Evolutionary conservation across 768 basidiomycete species (phyloP).

Genomic region (Epithele typhae): DNA sequence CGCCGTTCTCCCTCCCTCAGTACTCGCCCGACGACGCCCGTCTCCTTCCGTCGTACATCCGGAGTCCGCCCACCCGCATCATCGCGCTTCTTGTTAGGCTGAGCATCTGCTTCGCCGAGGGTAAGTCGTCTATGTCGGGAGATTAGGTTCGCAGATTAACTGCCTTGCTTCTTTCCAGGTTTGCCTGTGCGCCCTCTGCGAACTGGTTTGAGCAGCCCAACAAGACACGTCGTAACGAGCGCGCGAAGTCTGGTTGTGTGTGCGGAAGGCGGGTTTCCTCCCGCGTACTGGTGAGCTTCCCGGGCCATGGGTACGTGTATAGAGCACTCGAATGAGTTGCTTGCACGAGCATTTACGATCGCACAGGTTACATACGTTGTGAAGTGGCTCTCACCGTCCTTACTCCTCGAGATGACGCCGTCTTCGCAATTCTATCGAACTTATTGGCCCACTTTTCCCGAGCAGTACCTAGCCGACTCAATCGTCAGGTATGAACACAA

Average conservation of each 20-base stretch:
- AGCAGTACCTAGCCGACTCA: too few species aligned
- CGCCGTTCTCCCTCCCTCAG: not conserved
- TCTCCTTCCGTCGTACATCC: slow-evolving; percentile 47
- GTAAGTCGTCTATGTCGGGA: slow-evolving; percentile 23
- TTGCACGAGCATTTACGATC: too few species aligned
- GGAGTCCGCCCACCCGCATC: slow-evolving; percentile 52
- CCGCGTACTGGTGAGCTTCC: too few species aligned
- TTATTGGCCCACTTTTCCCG: too few species aligned
- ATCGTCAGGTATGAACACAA: too few species aligned
- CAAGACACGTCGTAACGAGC: slow-evolving; percentile 74
- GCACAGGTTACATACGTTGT: too few species aligned
- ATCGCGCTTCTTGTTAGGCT: slow-evolving; percentile 72
- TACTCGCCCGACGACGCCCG: slow-evolving; percentile 17
- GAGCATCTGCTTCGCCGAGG: slow-evolving; percentile 54
- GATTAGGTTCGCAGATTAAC: slow-evolving; percentile 18
- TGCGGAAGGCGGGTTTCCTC: slow-evolving; percentile 56
- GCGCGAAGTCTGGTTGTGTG: slow-evolving; percentile 66
- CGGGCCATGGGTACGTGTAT: too few species aligned
- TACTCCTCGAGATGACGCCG: too few species aligned
- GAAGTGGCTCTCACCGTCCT: too few species aligned
- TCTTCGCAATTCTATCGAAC: too few species aligned
- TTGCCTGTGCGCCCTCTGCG: slow-evolving; percentile 32
- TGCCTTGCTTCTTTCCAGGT: slow-evolving; percentile 8
- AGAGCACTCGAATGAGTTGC: too few species aligned
- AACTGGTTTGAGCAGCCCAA: slow-evolving; percentile 57